Base-by-base conservation (phyloP, 805 yeast genomes). In the Blastobotrys peoriensis region DNA sequence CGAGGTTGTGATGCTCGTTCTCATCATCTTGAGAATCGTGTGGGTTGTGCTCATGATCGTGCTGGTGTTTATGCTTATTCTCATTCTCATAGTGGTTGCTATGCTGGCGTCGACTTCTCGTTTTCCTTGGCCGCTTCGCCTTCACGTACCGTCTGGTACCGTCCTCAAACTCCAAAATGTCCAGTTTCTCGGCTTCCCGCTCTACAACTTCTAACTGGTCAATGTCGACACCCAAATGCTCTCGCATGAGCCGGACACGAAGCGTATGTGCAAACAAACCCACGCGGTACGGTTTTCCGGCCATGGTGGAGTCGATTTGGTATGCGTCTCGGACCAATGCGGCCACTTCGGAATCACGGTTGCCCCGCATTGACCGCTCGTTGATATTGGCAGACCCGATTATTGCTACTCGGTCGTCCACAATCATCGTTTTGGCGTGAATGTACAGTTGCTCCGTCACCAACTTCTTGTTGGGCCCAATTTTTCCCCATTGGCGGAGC, bases 371-470 rank as follows among this genome's bases (percentile, higher is more conserved):
- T 0, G 98, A 91, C 56, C 99, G 75, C 62, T 93, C 99, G 59
- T 93, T 93, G 49, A 93, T 86, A 58, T 93, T 93, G 0, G 99
- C 99, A 58, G 96, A 86, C 2, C 99, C 98, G 57, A 93, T 89
- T 36, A 93, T 83, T 3, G 96, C 97, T 38, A 82, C 77, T 40
- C 96, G 73, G 58, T 93, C 98, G 66, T 93, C 99, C 8, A 83
- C 96, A 55, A 93, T 74, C 79, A 93, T 74, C 5, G 83, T 76
- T 61, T 93, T 93, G 0, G 96, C 96, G 63, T 93, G 99, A 28
- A 93, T 83, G 59, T 93, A 93, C 36, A 93, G 71, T 59, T 89
- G 96, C 57, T 93, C 98, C 2, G 95, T 86, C 2, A 83, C 87
- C 37, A 93, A 60, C 19, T 75, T 76, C 45, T 82, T 74, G 42